Conservation (phyloP, 441 rosid species). For the Erysimum cheiri region DNA sequence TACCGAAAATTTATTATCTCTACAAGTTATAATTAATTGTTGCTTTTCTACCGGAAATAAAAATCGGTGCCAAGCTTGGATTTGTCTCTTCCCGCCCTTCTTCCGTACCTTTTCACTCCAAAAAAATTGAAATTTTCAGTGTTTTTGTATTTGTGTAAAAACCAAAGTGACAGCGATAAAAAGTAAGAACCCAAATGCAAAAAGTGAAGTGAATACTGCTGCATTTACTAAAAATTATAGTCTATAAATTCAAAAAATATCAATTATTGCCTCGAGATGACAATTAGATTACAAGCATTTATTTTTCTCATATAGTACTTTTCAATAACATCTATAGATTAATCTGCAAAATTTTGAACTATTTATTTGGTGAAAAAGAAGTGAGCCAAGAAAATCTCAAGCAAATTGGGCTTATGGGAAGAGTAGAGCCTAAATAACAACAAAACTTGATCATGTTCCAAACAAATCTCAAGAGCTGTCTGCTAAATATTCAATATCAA, state of each 20-base stretch:
- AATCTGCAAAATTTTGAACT: background rate
- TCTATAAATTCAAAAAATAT: too few relatives aligned
- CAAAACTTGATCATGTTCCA: conserved; percentile 37
- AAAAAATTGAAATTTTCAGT: background rate
- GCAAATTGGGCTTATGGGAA: conserved; percentile 12
- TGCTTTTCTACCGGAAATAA: conserved; percentile 1
- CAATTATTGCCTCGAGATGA: background rate
- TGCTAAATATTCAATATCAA: conserved; percentile 32
- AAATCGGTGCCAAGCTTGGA: background rate
- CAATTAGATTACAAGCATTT: too few relatives aligned
- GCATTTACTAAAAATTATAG: too few relatives aligned
- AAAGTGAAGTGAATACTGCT: too few relatives aligned
- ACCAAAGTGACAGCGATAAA: background rate
- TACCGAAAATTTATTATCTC: background rate
- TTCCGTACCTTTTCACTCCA: background rate
- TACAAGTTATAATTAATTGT: background rate
- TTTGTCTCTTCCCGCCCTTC: conserved; percentile 29
- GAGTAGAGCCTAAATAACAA: conserved; percentile 26
- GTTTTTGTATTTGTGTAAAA: conserved; percentile 1
- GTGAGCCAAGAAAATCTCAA: background rate
- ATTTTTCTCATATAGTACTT: background rate
- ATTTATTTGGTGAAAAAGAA: background rate
- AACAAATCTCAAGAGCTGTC: conserved; percentile 39
- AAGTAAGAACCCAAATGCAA: background rate
- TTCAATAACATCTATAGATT: background rate